Percentiles rank a stretch among this genome's conserved stretches.
Conservation (phyloP, 2,329 filamentous ascomycete species). For the Colletotrichum scovillei region DNA sequence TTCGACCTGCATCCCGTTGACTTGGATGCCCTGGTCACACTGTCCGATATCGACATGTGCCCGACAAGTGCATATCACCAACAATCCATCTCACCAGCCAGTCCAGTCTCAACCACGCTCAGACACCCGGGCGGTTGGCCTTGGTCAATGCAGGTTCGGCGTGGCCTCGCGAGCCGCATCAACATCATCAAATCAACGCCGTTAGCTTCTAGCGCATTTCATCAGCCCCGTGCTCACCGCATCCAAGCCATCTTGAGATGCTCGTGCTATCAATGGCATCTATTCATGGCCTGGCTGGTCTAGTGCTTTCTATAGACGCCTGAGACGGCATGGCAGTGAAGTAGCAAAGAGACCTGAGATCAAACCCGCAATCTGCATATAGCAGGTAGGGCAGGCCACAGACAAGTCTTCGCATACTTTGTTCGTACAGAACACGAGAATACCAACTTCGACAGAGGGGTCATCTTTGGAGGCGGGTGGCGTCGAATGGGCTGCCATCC, state of each 20-base stretch:
- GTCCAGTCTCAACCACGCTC: background rate
- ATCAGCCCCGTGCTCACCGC: constrained; percentile 4
- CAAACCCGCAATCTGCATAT: constrained; percentile 3
- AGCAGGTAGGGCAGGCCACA: background rate
- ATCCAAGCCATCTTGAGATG: constrained; percentile 11
- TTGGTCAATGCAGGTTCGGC: constrained; percentile 9
- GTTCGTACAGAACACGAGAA: background rate
- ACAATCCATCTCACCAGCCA: background rate
- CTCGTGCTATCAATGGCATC: constrained; percentile 3
- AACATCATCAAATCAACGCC: constrained; percentile 5
- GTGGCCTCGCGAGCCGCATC: constrained; percentile 19
- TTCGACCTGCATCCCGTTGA: constrained; percentile 27
- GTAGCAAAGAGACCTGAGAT: constrained; percentile 1
- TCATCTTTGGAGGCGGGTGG: background rate
- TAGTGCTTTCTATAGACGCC: constrained; percentile 5
- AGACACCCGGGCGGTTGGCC: background rate
- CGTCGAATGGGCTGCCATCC: constrained; percentile 11
- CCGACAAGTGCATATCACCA: constrained; percentile 14
- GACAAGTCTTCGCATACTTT: background rate
- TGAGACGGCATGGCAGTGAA: background rate
- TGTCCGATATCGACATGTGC: constrained; percentile 24
- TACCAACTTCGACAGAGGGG: background rate
- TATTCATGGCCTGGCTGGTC: background rate
- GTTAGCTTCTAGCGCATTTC: background rate
- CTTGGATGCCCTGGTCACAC: constrained; percentile 19